Evolutionary conservation across 805 yeast species (phyloP).

Genomic region (Kuraishia cidri): DNA sequence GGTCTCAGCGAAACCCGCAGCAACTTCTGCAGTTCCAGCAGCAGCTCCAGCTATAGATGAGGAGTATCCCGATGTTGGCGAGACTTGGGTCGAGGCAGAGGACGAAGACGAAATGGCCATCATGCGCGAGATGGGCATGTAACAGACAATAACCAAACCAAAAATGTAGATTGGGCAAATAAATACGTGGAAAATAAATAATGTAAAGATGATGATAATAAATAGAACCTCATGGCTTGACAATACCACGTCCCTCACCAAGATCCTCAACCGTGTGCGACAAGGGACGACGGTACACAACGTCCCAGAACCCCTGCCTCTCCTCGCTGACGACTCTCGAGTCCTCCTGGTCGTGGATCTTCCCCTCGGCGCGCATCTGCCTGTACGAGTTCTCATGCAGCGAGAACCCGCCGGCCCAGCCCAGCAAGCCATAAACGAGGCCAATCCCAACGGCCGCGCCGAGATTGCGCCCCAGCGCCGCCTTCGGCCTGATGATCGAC

Average conservation of each 20-base stretch:
- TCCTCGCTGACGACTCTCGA: constrained; percentile 13
- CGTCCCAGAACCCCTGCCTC: constrained; percentile 69
- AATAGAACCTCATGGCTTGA: constrained; percentile 14
- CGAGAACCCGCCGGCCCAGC: constrained; percentile 50
- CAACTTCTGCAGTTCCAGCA: too few species aligned
- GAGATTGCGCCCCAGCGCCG: constrained; percentile 27
- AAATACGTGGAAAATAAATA: constrained; percentile 4
- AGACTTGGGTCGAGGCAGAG: too few species aligned
- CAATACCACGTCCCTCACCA: constrained; percentile 60
- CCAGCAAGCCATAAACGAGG: constrained; percentile 29
- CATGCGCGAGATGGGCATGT: constrained; percentile 9
- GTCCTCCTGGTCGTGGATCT: constrained; percentile 28
- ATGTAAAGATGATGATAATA: not conserved
- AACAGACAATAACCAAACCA: not conserved
- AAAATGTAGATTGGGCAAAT: not conserved
- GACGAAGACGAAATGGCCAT: constrained; percentile 6
- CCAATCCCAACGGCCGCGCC: constrained; percentile 39
- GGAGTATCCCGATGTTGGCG: too few species aligned
- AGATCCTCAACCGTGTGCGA: constrained; percentile 70
- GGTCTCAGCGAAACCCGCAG: too few species aligned
- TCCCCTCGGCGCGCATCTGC: constrained; percentile 26
- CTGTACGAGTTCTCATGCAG: constrained; percentile 34
- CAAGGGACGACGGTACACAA: constrained; percentile 70
- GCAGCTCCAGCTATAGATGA: too few species aligned
- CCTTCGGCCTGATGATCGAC: constrained; percentile 16